Conservation (phyloP, 176 grass and related monocot genomes). For the Eleusine coracana region DNA sequence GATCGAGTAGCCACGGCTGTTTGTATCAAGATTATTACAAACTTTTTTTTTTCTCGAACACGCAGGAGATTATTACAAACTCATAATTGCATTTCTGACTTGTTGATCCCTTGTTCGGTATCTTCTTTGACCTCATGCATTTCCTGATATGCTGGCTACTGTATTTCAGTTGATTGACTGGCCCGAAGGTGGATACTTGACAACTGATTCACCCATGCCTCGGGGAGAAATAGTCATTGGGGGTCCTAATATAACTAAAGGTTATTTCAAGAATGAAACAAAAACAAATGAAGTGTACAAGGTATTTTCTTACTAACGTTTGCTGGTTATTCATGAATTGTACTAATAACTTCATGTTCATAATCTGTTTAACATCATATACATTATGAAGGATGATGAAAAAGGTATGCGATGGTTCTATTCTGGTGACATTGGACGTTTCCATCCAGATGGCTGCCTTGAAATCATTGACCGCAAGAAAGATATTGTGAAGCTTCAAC, state of each 20-base stretch:
- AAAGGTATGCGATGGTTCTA: conserved; percentile 90
- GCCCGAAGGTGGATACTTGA: conserved; percentile 86
- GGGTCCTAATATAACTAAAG: conserved; percentile 87
- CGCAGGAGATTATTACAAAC: not conserved
- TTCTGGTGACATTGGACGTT: conserved; percentile 85
- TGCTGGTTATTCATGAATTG: not conserved
- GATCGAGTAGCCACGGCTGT: too few relatives aligned
- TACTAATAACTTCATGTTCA: not conserved
- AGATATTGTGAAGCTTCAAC: conserved; percentile 97
- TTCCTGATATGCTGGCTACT: conserved; percentile 38
- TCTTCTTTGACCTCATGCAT: conserved; percentile 17
- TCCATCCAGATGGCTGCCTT: conserved; percentile 94
- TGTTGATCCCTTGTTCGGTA: conserved; percentile 8
- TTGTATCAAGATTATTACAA: not conserved
- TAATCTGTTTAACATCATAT: conserved; percentile 31
- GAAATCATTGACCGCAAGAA: conserved; percentile 98
- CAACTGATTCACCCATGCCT: conserved; percentile 82
- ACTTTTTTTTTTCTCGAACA: not conserved
- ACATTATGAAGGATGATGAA: conserved; percentile 69
- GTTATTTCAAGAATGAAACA: conserved; percentile 93
- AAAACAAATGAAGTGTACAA: conserved; percentile 96
- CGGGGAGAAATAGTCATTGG: conserved; percentile 94
- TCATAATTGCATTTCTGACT: conserved; percentile 24
- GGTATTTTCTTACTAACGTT: conserved; percentile 49
- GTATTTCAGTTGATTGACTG: conserved; percentile 87